Percentiles rank a stretch among this genome's conserved stretches.
phyloP scores from a whole-genome alignment of 2,329 filamentous ascomycete species.

The Cordyceps tenuipes region DNA sequence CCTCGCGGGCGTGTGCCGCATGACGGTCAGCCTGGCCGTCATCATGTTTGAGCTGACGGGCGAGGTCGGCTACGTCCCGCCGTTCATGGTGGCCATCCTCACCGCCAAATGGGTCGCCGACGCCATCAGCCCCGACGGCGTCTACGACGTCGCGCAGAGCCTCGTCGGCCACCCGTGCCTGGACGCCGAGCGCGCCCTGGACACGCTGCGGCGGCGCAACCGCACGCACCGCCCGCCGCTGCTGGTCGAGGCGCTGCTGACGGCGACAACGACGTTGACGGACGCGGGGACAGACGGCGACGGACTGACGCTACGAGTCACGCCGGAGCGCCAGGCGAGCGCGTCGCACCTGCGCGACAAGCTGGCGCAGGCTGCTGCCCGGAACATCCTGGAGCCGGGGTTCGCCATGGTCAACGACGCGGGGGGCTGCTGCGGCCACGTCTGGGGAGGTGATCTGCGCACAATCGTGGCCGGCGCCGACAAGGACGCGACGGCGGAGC shows the following conservation, averaged over 20 bases:
- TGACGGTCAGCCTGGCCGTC: conserved; percentile 96
- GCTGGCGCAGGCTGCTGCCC: conserved; percentile 21
- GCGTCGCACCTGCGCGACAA: neutral
- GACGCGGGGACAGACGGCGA: too few relatives aligned
- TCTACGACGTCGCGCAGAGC: conserved; percentile 52
- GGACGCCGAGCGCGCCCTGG: conserved; percentile 40
- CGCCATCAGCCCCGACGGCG: conserved; percentile 40
- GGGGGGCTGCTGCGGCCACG: conserved; percentile 44
- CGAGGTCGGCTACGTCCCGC: conserved; percentile 88
- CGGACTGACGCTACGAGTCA: neutral
- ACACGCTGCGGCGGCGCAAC: conserved; percentile 28
- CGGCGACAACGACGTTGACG: neutral
- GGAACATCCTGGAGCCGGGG: conserved; percentile 40
- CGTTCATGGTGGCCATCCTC: conserved; percentile 99
- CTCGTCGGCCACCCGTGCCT: conserved; percentile 52
- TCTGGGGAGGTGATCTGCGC: conserved; percentile 45
- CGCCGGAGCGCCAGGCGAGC: neutral
- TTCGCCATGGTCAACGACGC: conserved; percentile 43
- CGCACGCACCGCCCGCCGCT: conserved; percentile 27
- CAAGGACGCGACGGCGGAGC: conserved; percentile 14
- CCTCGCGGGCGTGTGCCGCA: conserved; percentile 82
- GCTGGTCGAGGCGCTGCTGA: neutral
- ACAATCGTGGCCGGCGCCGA: conserved; percentile 34
- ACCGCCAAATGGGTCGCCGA: conserved; percentile 97
- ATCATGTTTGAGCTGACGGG: conserved; percentile 99